phyloP scores from a whole-genome alignment of 2,329 filamentous ascomycete genomes.

The Pyrenochaeta sp. region DNA sequence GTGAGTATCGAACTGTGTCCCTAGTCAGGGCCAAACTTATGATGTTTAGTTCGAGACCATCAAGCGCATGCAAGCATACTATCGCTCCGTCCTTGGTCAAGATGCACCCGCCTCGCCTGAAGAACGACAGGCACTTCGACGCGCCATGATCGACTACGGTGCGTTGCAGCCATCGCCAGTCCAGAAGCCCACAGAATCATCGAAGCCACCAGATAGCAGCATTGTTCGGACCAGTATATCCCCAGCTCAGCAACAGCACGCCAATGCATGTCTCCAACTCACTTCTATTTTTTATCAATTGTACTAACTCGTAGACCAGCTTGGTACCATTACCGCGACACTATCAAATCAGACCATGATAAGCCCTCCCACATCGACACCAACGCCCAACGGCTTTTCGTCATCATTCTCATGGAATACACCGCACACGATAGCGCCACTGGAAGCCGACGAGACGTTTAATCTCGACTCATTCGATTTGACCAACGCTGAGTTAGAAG shows the following conservation, averaged over 20 bases:
- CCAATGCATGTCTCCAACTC: conserved; percentile 1
- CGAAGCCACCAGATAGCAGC: conserved; percentile 20
- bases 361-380: conserved; percentile 31
- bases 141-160: conserved; percentile 53
- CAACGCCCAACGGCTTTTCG: conserved; percentile 35
- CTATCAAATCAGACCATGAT: conserved; percentile 17
- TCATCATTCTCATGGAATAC: conserved; percentile 32
- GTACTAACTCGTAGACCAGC: conserved; percentile 9
- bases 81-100: conserved; percentile 46
- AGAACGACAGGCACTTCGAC: conserved; percentile 48
- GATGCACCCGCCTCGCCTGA: conserved; percentile 47
- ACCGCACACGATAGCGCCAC: conserved; percentile 13
- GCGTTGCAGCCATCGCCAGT: conserved; percentile 51
- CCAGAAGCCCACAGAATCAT: conserved; percentile 41
- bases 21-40: conserved; percentile 5
- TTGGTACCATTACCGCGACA: conserved; percentile 13
- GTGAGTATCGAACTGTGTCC: conserved; percentile 17
- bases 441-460: too few species aligned
- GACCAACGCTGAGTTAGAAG: too few species aligned
- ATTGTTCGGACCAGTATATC: conserved; percentile 18
- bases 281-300: too few species aligned
- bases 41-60: conserved; percentile 49
- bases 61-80: conserved; percentile 54
- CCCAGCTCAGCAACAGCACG: conserved; percentile 6
- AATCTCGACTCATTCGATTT: too few species aligned